Percentiles rank a stretch among this genome's conserved stretches.
These are phyloP conservation scores for Saturnispora sekii DNA, from an alignment of 805 yeast species.

Conservation along the genomic window DNA sequence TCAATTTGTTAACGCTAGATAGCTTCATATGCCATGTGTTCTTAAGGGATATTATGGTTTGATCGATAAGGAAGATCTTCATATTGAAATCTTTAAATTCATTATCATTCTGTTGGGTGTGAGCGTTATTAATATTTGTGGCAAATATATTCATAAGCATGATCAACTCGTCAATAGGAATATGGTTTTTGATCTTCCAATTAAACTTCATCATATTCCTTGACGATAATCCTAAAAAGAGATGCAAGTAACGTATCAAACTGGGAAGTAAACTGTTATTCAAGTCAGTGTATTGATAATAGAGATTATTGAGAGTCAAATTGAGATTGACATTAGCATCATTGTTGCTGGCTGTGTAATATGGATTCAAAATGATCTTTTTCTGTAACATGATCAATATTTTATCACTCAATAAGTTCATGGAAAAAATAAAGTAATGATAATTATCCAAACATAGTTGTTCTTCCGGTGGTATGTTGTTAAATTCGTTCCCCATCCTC, in stretches of 20 bases:
- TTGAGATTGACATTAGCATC: conserved; percentile 12
- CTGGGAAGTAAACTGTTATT: conserved; percentile 47
- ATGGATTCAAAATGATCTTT: conserved; percentile 25
- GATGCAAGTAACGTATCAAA: conserved; percentile 45
- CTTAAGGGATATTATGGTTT: conserved; percentile 14
- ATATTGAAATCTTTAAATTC: conserved; percentile 20
- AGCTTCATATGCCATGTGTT: conserved; percentile 19
- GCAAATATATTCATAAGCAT: conserved; percentile 42
- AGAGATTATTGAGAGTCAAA: conserved; percentile 8
- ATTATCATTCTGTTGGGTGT: conserved; percentile 16
- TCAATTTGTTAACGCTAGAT: conserved; percentile 18
- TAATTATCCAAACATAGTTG: conserved; percentile 28
- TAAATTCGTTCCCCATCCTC: conserved; percentile 25
- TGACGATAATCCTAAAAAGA: conserved; percentile 43
- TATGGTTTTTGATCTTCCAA: conserved; percentile 53
- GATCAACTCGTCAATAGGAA: conserved; percentile 51
- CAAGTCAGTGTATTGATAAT: conserved; percentile 42
- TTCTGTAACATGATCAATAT: conserved; percentile 35
- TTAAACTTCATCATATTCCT: conserved; percentile 30
- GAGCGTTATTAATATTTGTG: conserved; percentile 37
- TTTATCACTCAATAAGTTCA: conserved; percentile 46
- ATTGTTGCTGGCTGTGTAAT: conserved; percentile 7
- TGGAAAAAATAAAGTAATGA: conserved; percentile 12
- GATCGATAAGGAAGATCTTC: conserved; percentile 22
- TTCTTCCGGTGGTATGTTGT: neutral